Conservation (phyloP, 139 green algal genomes). For the Pleodorina starrii region DNA sequence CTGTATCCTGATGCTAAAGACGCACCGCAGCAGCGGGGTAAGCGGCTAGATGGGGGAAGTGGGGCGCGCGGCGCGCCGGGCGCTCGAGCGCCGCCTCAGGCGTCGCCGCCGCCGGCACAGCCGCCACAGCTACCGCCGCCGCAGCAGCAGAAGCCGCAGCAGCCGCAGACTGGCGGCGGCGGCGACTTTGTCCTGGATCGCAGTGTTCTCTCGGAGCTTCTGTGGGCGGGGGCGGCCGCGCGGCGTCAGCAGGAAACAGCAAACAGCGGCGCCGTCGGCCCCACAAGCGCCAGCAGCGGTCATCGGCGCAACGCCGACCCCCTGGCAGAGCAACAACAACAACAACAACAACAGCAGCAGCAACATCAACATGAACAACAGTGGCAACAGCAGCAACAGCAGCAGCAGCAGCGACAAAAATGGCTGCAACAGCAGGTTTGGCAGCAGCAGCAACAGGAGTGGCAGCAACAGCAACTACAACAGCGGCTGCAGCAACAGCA, state of each 20-base stretch:
- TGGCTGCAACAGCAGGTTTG: background rate
- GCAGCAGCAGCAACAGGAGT: background rate
- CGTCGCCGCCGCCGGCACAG: background rate
- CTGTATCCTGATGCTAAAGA: too few relatives aligned
- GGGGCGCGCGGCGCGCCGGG: too few relatives aligned
- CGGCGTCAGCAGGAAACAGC: constrained; percentile 15
- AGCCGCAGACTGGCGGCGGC: background rate
- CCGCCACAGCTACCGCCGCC: background rate
- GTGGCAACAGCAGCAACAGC: background rate
- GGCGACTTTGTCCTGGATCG: background rate
- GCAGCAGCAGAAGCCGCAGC: background rate
- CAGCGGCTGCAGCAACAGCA: background rate
- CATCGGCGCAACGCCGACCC: too few relatives aligned
- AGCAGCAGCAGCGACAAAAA: background rate
- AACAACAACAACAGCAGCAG: constrained; percentile 42
- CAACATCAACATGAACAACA: background rate
- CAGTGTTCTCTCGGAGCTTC: background rate
- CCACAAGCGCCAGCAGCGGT: too few relatives aligned
- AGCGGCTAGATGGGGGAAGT: too few relatives aligned
- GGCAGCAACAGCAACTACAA: background rate
- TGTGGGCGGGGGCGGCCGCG: background rate
- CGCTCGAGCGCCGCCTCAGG: background rate
- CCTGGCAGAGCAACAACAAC: constrained; percentile 22
- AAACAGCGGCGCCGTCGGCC: background rate
- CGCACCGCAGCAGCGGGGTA: too few relatives aligned